Conservation (phyloP, 2,329 filamentous ascomycete genomes). For the Phaeoacremonium minimum region DNA sequence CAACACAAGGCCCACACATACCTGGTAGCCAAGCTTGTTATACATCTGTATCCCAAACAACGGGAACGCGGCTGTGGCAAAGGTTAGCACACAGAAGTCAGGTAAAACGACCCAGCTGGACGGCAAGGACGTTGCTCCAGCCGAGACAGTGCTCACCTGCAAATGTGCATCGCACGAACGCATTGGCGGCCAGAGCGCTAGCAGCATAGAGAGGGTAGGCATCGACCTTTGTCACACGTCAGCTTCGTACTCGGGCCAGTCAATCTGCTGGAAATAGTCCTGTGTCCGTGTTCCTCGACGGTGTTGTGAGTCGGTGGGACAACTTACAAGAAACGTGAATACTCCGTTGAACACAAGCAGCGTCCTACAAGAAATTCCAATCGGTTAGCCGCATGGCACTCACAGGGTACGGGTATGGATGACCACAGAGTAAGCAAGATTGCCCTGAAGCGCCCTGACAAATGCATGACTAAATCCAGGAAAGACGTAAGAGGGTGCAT, state of each 20-base stretch:
- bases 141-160: slow-evolving; percentile 49
- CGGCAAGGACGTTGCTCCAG: slow-evolving; percentile 9
- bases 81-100: slow-evolving; percentile 7
- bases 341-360: slow-evolving; percentile 78
- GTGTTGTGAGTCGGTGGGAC: background rate
- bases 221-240: slow-evolving; percentile 49
- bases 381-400: slow-evolving; percentile 23
- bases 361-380: slow-evolving; percentile 44
- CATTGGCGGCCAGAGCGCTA: slow-evolving; percentile 77
- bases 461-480: slow-evolving; percentile 23
- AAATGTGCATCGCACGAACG: slow-evolving; percentile 73
- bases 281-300: background rate
- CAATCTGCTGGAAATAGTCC: slow-evolving; percentile 1
- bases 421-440: slow-evolving; percentile 11
- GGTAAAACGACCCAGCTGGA: slow-evolving; percentile 13
- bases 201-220: slow-evolving; percentile 74
- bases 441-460: slow-evolving; percentile 16
- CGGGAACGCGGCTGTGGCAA: slow-evolving; percentile 64
- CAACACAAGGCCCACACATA: too few relatives aligned
- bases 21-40: slow-evolving; percentile 57
- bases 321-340: slow-evolving; percentile 78
- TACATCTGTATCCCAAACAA: slow-evolving; percentile 75
- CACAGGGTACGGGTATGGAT: slow-evolving; percentile 20
- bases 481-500: slow-evolving; percentile 1
- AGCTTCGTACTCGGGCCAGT: slow-evolving; percentile 20